A percentile compares a stretch with the other conserved stretches of the same genome.
phyloP scores from a whole-genome alignment of 345 rosid species.

The sweet orange (Citrus sinensis) region DNA sequence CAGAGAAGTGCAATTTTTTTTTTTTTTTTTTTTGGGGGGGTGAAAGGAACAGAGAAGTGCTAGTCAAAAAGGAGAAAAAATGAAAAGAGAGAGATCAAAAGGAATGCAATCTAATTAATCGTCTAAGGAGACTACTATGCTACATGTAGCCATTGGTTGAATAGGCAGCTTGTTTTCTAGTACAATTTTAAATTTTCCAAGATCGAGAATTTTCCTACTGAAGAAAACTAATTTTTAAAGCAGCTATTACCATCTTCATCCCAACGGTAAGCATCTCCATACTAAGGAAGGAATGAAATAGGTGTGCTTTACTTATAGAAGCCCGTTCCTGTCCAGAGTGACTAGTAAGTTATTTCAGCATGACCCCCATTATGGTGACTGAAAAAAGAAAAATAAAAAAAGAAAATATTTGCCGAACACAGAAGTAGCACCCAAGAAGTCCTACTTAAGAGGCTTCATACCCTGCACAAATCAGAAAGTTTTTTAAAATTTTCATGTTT shows the following conservation, averaged over 20 bases:
- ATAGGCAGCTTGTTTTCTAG: not conserved
- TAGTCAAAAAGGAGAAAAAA: not conserved
- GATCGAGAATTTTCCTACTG: not conserved
- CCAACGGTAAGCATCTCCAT: not conserved
- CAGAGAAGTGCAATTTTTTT: not conserved
- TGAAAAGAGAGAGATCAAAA: not conserved
- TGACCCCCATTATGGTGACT: not conserved
- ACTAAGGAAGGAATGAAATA: not conserved
- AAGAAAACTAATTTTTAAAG: not conserved
- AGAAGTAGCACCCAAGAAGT: not conserved
- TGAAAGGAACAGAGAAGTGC: not conserved
- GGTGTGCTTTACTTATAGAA: not conserved
- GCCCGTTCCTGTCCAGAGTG: not conserved
- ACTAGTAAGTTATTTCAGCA: not conserved
- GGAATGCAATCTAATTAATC: not conserved
- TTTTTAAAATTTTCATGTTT: not conserved
- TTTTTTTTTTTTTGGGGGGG: no score
- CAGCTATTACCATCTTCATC: not conserved
- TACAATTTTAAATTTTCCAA: not conserved
- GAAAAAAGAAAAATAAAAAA: not conserved
- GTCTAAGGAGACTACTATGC: not conserved
- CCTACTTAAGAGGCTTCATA: constrained; percentile 77
- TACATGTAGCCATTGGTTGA: not conserved
- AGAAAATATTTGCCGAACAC: not conserved
- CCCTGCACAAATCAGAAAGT: constrained; percentile 44